phyloP scores from a whole-genome alignment of 2,329 filamentous ascomycete species.

The Monilinia aucupariae region DNA sequence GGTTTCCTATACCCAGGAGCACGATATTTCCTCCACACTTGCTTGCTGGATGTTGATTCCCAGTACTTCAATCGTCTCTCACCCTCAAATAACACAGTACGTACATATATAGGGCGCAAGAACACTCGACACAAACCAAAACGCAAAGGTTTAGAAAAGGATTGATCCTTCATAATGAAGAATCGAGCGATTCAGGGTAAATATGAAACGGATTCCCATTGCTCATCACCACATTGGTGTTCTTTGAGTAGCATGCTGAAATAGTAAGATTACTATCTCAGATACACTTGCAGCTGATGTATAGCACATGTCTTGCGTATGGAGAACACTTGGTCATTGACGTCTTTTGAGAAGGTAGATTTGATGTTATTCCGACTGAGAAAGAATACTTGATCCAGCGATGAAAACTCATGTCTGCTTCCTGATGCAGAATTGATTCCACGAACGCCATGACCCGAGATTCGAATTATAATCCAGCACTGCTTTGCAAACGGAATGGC shows the following conservation, averaged over 20 bases:
- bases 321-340: not conserved
- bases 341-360: too few species aligned
- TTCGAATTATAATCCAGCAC: too few species aligned
- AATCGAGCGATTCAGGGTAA: not conserved
- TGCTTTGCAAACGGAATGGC: too few species aligned
- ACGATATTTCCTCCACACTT: too few species aligned
- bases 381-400: not conserved
- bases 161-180: not conserved
- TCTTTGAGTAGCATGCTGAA: not conserved
- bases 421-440: not conserved
- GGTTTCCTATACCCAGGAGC: too few species aligned
- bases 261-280: not conserved
- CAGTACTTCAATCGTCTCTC: not conserved
- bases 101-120: not conserved
- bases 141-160: not conserved
- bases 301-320: not conserved
- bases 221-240: not conserved
- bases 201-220: not conserved
- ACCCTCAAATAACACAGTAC: not conserved
- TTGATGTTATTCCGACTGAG: not conserved
- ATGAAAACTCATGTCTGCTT: not conserved
- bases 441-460: not conserved
- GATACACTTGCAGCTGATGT: not conserved
- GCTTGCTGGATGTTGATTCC: not conserved
- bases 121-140: not conserved